Base-by-base conservation (phyloP, 805 yeast genomes). In the Yarrowia sp. region DNA sequence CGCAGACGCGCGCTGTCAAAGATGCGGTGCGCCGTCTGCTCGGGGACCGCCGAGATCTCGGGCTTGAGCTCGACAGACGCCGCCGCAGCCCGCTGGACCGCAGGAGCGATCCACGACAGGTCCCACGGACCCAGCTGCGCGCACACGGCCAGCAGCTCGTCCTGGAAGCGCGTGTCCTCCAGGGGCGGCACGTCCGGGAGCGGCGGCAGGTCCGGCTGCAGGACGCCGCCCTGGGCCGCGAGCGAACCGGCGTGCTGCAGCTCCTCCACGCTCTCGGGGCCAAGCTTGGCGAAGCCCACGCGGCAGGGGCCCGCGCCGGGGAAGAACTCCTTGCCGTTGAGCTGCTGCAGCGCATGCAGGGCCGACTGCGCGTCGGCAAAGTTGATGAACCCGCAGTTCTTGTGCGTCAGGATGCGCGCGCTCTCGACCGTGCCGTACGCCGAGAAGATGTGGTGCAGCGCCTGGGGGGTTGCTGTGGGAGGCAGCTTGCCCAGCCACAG, bases 1-100 rank as follows among this genome's bases (percentile, higher is more conserved):
- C 98, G 79, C 62, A 93, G 77, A 65, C 84, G 88, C 4, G 97
- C 93, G 0, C 97, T 88, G 72, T 91, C 97, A 73, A 88, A 91
- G 61, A 83, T 85, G 65, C 96, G 83, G 25, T 81, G 77, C 1
- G 84, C 75, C 22, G 81, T 75, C 29, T 92, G 86, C 62, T 86
- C 91, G 0, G 97, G 96, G 27, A 89, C 77, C 6, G 92, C 87
- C 3, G 69, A 81, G 19, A 73, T 77, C 73, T 65, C 78, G 61
- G 63, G 49, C 32, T 66, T 31, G 63, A 69, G 67, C 13, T 65
- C 63, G 31, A 70, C 38, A 4, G 62, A 19, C 4, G 46, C 36
- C 7, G 9, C 39, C 6, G 51, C 16, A 12, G 35, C 38, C 10
- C 53, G 38, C 39, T 31, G 39, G 12, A 58, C 53, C 9, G 61